Percentiles rank a stretch among this genome's conserved stretches.
These are phyloP conservation scores for Penicillium sp. DNA, from an alignment of 2,329 filamentous ascomycete species.

Conservation along the genomic window DNA sequence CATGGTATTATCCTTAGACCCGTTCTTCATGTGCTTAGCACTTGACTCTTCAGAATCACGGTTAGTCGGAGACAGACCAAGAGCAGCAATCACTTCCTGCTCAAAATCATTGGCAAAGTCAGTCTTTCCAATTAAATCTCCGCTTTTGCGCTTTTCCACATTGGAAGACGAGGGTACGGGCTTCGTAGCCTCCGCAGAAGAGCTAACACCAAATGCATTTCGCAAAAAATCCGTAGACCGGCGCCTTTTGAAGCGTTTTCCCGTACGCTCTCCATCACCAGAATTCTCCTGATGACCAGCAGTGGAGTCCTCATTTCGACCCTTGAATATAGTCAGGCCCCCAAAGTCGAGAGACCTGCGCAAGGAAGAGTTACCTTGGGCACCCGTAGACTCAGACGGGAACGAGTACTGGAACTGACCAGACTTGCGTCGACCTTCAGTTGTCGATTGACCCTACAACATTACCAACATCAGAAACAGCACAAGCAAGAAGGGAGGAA, in stretches of 20 bases:
- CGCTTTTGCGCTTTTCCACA: not conserved
- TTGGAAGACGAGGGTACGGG: not conserved
- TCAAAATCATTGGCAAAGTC: slow-evolving; percentile 14
- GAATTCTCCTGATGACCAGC: slow-evolving; percentile 3
- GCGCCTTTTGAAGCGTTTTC: slow-evolving; percentile 7
- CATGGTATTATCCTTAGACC: not conserved
- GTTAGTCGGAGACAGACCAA: slow-evolving; percentile 20
- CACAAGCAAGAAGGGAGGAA: slow-evolving; percentile 8
- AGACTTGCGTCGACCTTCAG: slow-evolving; percentile 25
- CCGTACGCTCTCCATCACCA: slow-evolving; percentile 4
- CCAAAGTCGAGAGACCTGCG: slow-evolving; percentile 24
- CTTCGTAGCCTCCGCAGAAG: not conserved
- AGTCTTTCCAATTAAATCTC: not conserved
- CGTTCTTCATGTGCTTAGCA: not conserved
- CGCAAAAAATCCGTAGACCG: slow-evolving; percentile 2
- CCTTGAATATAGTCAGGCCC: slow-evolving; percentile 23
- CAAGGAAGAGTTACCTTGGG: slow-evolving; percentile 13
- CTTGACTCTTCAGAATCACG: slow-evolving; percentile 1
- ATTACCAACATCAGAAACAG: slow-evolving; percentile 31
- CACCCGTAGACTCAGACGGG: slow-evolving; percentile 11
- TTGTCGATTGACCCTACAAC: slow-evolving; percentile 30
- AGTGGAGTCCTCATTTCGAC: slow-evolving; percentile 4
- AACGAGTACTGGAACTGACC: slow-evolving; percentile 18
- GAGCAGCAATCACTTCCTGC: slow-evolving; percentile 21
- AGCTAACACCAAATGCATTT: not conserved